These are phyloP conservation scores for Hepatocystis sp. DNA, from an alignment of 169 alveolate genomes.

Conservation along the genomic window DNA sequence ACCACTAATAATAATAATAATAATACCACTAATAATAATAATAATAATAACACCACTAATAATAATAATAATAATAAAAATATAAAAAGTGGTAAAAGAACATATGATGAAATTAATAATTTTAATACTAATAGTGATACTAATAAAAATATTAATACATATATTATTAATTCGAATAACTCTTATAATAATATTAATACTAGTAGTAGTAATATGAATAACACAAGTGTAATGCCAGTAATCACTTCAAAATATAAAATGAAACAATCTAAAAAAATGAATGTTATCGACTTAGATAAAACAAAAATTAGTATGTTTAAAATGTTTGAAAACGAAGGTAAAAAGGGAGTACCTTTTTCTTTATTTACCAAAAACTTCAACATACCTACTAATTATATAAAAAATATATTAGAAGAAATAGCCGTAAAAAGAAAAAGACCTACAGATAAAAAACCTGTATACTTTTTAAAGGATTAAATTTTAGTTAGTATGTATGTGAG, in stretches of 20 bases:
- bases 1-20: conserved; percentile 3
- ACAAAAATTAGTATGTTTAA: conserved; percentile 73
- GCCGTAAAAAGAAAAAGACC: conserved; percentile 57
- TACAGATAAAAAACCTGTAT: conserved; percentile 58
- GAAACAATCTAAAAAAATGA: conserved; percentile 63
- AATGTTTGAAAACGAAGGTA: conserved; percentile 66
- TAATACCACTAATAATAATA: not conserved
- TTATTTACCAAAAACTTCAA: conserved; percentile 59
- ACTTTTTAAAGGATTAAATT: conserved; percentile 51
- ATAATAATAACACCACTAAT: not conserved
- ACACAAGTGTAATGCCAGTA: too few species aligned
- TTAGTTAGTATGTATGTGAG: not conserved
- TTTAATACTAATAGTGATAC: too few species aligned
- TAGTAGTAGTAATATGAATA: too few species aligned
- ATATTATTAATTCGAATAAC: too few species aligned
- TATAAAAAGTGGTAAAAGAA: conserved; percentile 23
- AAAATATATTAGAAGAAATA: conserved; percentile 65
- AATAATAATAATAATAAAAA: conserved; percentile 18
- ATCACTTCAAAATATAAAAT: conserved; percentile 49
- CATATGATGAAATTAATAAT: conserved; percentile 20
- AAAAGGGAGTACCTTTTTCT: conserved; percentile 75
- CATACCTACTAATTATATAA: conserved; percentile 62
- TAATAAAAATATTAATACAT: too few species aligned
- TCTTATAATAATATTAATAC: too few species aligned
- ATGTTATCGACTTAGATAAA: conserved; percentile 63